Evolutionary conservation across 441 rosid species (phyloP), one percentile per base, ranked within the genome.

Genomic region (Erodium moschatum): DNA sequence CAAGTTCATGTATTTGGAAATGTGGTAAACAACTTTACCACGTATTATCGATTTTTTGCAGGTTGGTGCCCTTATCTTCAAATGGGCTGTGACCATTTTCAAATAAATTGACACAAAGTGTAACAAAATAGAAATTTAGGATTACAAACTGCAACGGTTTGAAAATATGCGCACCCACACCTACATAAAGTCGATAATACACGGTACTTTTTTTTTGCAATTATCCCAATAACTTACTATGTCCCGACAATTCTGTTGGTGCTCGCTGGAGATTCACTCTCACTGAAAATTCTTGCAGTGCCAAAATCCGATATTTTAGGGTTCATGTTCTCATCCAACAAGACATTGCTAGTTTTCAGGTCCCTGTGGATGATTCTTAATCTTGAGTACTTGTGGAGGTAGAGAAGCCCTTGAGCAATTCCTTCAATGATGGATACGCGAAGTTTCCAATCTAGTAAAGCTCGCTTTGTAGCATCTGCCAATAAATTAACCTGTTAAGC

Each of bases 301-400:
- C 87, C 87, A 64, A 83, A 81, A 69, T 83, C 85, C 1, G 83
- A 83, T 11, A 79, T 83, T 58, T 83, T 81, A 2, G 87, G 87
- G 56, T 68, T 73, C 87, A 83, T 79, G 56, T 81, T 80, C 33
- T 74, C 77, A 15, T 83, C 83, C 61, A 83, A 67, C 18, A 81
- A 46, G 66, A 83, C 29, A 13, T 83, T 83, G 70, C 85, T 81
- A 0, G 82, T 65, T 76, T 81, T 83, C 64, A 83, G 56, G 73
- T 81, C 85, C 52, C 85, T 70, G 29, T 81, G 85, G 58, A 83
- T 83, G 64, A 88, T 83, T 67, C 86, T 79, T 68, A 85, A 40
- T 72, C 90, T 82, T 5, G 93, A 88, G 73, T 88, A 90, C 33
- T 86, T 87, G 67, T 85, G 93, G 69, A 88, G 90, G 73, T 88